A percentile compares a stretch with the other conserved stretches of the same genome.
phyloP scores from a whole-genome alignment of 106 monocot genomes.

The Allium fistulosum region DNA sequence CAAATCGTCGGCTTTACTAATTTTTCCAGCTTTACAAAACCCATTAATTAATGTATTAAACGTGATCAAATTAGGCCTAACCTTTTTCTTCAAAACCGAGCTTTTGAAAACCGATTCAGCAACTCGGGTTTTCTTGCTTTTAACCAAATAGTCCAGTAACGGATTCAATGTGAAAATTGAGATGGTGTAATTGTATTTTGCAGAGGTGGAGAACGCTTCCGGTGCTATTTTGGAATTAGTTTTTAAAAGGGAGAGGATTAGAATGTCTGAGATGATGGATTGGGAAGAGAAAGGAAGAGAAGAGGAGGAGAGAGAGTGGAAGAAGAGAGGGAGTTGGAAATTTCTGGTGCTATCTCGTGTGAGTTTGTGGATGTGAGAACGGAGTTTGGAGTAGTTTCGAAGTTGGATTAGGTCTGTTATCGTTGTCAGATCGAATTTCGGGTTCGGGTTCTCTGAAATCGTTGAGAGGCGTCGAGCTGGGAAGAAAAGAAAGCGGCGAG shows the following conservation, averaged over 20 bases:
- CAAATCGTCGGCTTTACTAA: conserved; percentile 53
- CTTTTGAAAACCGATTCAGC: conserved; percentile 37
- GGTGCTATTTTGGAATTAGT: conserved; percentile 19
- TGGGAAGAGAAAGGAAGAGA: conserved; percentile 9
- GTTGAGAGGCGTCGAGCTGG: too few species aligned
- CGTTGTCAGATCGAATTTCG: conserved; percentile 25
- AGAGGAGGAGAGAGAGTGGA: conserved; percentile 33
- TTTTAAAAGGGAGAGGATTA: conserved; percentile 45
- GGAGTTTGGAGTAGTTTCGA: conserved; percentile 22
- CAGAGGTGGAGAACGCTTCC: conserved; percentile 48
- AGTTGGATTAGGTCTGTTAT: conserved; percentile 32
- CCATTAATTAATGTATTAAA: conserved; percentile 67
- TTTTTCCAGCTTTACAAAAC: conserved; percentile 45
- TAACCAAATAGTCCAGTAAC: conserved; percentile 39
- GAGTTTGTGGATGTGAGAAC: conserved; percentile 43
- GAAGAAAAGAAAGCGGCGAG: too few species aligned
- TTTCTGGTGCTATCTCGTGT: conserved; percentile 14
- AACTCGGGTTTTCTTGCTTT: conserved; percentile 7
- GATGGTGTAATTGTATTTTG: conserved; percentile 38
- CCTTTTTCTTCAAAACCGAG: conserved; percentile 34
- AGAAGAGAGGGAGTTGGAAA: conserved; percentile 26
- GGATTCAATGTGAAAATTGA: conserved; percentile 59
- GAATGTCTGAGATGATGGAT: conserved; percentile 69
- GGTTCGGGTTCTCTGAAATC: too few species aligned
- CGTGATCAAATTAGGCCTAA: conserved; percentile 53